These are phyloP conservation scores for Xylaria sp. DNA, from an alignment of 2,329 filamentous ascomycete species.

Conservation along the genomic window DNA sequence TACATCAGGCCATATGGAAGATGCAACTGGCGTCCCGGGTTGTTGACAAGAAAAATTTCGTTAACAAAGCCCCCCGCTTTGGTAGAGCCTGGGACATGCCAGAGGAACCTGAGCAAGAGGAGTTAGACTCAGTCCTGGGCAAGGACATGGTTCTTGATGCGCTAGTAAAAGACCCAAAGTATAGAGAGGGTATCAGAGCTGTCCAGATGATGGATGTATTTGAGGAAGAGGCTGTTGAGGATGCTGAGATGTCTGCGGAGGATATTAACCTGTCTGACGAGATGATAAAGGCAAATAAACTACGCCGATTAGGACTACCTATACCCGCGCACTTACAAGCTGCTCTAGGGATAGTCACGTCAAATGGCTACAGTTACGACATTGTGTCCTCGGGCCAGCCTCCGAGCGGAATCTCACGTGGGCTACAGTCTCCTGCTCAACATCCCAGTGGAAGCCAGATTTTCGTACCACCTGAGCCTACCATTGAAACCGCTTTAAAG, in stretches of 20 bases:
- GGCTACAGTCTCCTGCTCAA: background rate
- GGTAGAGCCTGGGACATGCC: conserved; percentile 70
- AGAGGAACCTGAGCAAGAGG: conserved; percentile 60
- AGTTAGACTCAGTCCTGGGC: conserved; percentile 64
- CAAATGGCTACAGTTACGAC: conserved; percentile 4
- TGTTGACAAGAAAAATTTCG: conserved; percentile 83
- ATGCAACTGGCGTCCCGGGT: conserved; percentile 81
- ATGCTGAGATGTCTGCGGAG: conserved; percentile 65
- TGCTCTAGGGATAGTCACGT: background rate
- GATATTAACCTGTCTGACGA: conserved; percentile 67
- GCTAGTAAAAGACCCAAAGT: conserved; percentile 52
- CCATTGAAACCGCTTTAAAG: background rate
- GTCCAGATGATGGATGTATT: conserved; percentile 79
- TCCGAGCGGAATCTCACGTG: background rate
- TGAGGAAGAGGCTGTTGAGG: conserved; percentile 73
- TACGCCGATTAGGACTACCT: conserved; percentile 38
- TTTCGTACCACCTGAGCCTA: background rate
- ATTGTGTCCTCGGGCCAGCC: background rate
- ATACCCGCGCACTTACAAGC: conserved; percentile 10
- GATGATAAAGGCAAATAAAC: conserved; percentile 47
- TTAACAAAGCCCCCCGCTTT: conserved; percentile 71
- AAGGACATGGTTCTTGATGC: conserved; percentile 72
- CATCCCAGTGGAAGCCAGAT: background rate
- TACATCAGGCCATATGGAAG: conserved; percentile 84
- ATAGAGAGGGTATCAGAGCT: conserved; percentile 58